phyloP scores from a whole-genome alignment of 139 green algal genomes.

The Auxenochlorella protothecoides region DNA sequence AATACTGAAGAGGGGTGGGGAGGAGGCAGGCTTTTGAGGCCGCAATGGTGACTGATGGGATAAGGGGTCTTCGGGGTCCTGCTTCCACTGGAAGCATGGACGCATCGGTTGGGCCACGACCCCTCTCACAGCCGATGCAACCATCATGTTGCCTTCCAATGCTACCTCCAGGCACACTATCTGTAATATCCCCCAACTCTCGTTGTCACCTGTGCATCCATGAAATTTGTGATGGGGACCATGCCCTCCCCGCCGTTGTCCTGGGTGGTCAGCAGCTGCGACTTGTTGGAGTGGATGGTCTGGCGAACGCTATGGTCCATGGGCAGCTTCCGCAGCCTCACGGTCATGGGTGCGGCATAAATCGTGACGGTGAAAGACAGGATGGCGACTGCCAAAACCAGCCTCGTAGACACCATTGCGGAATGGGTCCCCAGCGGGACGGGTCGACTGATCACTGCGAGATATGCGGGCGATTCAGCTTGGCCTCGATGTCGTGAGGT shows the following conservation, averaged over 20 bases:
- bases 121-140: neutral
- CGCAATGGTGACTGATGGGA: too few species aligned
- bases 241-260: neutral
- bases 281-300: slow-evolving; percentile 4
- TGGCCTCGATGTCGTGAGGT: too few species aligned
- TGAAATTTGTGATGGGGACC: slow-evolving; percentile 28
- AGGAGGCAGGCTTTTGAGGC: neutral
- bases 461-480: too few species aligned
- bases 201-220: slow-evolving; percentile 17
- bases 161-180: neutral
- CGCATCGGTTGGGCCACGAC: neutral
- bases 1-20: slow-evolving; percentile 67
- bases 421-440: too few species aligned
- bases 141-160: neutral
- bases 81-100: too few species aligned
- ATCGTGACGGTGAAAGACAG: too few species aligned
- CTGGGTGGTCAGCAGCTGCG: slow-evolving; percentile 3
- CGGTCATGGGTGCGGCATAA: too few species aligned
- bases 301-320: slow-evolving; percentile 2
- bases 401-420: too few species aligned
- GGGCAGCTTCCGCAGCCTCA: slow-evolving; percentile 9
- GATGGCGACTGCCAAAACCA: too few species aligned
- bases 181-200: neutral
- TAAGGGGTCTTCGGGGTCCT: too few species aligned
- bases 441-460: too few species aligned